Evolutionary conservation across 1,284 basidiomycete genomes (phyloP).

Genomic region (Ustilago crameri): DNA sequence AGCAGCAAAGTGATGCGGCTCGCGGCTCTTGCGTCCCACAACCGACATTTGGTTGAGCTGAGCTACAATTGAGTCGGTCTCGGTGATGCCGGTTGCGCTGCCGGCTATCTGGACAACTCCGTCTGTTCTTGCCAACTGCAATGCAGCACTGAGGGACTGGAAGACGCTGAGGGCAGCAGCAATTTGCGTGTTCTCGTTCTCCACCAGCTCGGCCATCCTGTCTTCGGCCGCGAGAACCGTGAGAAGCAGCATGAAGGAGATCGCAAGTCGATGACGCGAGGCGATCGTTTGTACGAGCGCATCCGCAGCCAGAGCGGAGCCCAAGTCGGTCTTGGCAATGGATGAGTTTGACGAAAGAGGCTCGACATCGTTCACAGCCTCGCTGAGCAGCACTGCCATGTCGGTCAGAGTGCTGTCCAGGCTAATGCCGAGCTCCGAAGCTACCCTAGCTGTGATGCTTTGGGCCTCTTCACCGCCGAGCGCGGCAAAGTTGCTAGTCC

Average conservation of each 20-base stretch:
- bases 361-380: slow-evolving; percentile 17
- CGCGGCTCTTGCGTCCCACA: slow-evolving; percentile 41
- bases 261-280: slow-evolving; percentile 37
- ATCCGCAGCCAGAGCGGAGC: slow-evolving; percentile 36
- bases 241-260: slow-evolving; percentile 33
- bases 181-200: slow-evolving; percentile 42
- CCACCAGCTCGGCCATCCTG: slow-evolving; percentile 39
- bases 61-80: slow-evolving; percentile 43
- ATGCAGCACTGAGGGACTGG: slow-evolving; percentile 29
- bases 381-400: slow-evolving; percentile 39
- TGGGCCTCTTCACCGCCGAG: slow-evolving; percentile 31
- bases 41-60: slow-evolving; percentile 49
- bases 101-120: slow-evolving; percentile 26
- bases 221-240: slow-evolving; percentile 40
- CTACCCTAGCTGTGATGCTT: slow-evolving; percentile 19
- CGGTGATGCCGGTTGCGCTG: slow-evolving; percentile 11
- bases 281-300: slow-evolving; percentile 38
- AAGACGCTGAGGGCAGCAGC: slow-evolving; percentile 36
- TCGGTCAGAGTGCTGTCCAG: slow-evolving; percentile 41
- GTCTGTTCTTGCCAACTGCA: slow-evolving; percentile 36
- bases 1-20: slow-evolving; percentile 41
- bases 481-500: slow-evolving; percentile 33
- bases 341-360: slow-evolving; percentile 2
- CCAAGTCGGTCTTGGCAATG: slow-evolving; percentile 36
- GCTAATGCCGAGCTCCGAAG: slow-evolving; percentile 40